phyloP scores from a whole-genome alignment of 768 basidiomycete species.

The Tylopilus sp. region DNA sequence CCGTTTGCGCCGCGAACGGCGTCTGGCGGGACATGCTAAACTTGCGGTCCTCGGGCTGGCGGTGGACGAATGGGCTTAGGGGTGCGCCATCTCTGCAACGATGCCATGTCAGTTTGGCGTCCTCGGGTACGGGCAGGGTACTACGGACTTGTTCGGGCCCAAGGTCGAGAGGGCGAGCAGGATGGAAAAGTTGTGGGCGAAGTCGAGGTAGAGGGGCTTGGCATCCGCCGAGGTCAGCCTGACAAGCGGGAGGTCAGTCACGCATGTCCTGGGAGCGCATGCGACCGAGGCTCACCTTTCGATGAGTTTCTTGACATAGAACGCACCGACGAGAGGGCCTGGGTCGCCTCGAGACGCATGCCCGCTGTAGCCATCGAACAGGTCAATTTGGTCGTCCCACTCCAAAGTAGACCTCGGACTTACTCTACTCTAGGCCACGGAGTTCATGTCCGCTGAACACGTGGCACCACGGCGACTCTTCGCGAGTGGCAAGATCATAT shows the following conservation, averaged over 20 bases:
- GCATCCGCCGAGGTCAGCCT: no score
- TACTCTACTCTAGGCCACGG: constrained; percentile 35
- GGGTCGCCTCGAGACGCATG: constrained; percentile 26
- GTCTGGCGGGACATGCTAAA: constrained; percentile 37
- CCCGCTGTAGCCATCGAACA: constrained; percentile 34
- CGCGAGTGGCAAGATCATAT: constrained; percentile 37
- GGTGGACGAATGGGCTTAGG: constrained; percentile 21
- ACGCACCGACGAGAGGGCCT: no score
- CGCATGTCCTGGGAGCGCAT: constrained; percentile 28
- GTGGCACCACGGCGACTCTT: constrained; percentile 31
- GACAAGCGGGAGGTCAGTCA: no score
- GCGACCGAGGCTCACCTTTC: constrained; percentile 26
- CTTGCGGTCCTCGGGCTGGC: constrained; percentile 28
- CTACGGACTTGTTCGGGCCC: constrained; percentile 33
- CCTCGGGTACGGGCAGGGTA: neutral
- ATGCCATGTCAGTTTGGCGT: neutral
- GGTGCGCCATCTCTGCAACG: constrained; percentile 29
- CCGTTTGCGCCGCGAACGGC: constrained; percentile 42
- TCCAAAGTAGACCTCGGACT: constrained; percentile 38
- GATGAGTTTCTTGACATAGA: no score
- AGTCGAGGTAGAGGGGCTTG: no score
- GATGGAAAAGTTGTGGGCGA: constrained; percentile 39
- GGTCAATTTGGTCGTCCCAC: no score
- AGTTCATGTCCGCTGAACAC: constrained; percentile 36
- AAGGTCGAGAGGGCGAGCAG: constrained; percentile 36